These are phyloP conservation scores for Claviceps purpurea DNA, from an alignment of 2,329 filamentous ascomycete genomes.

Conservation along the genomic window DNA sequence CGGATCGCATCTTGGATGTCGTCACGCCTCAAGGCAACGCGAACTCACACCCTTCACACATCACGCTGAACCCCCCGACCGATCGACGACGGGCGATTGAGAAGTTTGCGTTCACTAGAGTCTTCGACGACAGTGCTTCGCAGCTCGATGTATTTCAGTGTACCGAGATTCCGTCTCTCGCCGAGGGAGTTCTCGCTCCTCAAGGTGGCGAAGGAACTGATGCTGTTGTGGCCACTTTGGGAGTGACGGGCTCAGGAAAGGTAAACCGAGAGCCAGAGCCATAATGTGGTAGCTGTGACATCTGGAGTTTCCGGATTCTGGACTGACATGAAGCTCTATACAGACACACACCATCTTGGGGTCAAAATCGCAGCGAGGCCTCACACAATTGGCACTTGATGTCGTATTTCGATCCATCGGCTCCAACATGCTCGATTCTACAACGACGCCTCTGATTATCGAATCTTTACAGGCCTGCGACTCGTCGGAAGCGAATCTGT, in stretches of 20 bases:
- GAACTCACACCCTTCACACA: slow-evolving; percentile 44
- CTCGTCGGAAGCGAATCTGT: slow-evolving; percentile 65
- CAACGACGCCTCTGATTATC: slow-evolving; percentile 46
- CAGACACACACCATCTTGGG: slow-evolving; percentile 95
- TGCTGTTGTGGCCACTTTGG: slow-evolving; percentile 79
- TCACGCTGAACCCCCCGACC: slow-evolving; percentile 66
- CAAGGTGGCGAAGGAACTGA: slow-evolving; percentile 69
- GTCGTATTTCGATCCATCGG: slow-evolving; percentile 75
- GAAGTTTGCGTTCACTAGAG: slow-evolving; percentile 84
- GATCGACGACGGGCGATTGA: slow-evolving; percentile 83
- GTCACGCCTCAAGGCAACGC: slow-evolving; percentile 38
- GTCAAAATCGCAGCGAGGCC: slow-evolving; percentile 69
- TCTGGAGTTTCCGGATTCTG: background rate
- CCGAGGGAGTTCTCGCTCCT: slow-evolving; percentile 68
- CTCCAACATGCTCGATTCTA: slow-evolving; percentile 52
- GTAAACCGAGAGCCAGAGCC: slow-evolving; percentile 29
- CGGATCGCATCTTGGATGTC: slow-evolving; percentile 66
- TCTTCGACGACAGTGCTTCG: slow-evolving; percentile 75
- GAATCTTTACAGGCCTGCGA: slow-evolving; percentile 66
- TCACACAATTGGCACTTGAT: slow-evolving; percentile 86
- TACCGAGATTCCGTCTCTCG: slow-evolving; percentile 58
- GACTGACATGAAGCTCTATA: background rate
- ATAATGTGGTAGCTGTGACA: background rate
- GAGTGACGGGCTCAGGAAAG: slow-evolving; percentile 94
- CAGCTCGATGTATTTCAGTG: slow-evolving; percentile 81